Percentiles rank a stretch among this genome's conserved stretches.
These are phyloP conservation scores for Fusarium chaquense DNA, from an alignment of 2,329 filamentous ascomycete species.

Conservation along the genomic window DNA sequence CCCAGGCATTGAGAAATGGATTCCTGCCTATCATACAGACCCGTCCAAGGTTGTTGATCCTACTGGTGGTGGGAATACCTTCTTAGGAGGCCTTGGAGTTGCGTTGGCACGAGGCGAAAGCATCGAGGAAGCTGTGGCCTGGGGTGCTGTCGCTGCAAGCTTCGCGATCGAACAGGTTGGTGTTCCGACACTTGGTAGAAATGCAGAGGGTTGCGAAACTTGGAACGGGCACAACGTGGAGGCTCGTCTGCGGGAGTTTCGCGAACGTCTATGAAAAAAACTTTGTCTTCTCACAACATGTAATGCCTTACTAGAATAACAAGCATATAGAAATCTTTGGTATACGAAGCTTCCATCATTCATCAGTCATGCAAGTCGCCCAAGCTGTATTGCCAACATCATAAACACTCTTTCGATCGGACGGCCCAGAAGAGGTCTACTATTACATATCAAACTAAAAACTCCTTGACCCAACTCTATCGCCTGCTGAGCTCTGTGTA, in stretches of 20 bases:
- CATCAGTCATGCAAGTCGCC: slow-evolving; percentile 16
- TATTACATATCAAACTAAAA: slow-evolving; percentile 9
- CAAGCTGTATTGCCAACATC: slow-evolving; percentile 6
- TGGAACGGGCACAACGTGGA: slow-evolving; percentile 71
- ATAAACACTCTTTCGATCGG: slow-evolving; percentile 17
- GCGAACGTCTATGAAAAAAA: slow-evolving; percentile 53
- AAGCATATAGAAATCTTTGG: slow-evolving; percentile 25
- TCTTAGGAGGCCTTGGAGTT: slow-evolving; percentile 73
- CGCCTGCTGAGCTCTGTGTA: slow-evolving; percentile 17
- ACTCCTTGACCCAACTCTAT: slow-evolving; percentile 4
- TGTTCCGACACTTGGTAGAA: slow-evolving; percentile 70
- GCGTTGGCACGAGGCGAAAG: slow-evolving; percentile 69
- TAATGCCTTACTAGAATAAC: slow-evolving; percentile 18
- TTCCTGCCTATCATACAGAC: slow-evolving; percentile 78
- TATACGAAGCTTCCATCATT: slow-evolving; percentile 22
- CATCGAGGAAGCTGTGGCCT: slow-evolving; percentile 78
- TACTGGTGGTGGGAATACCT: slow-evolving; percentile 93
- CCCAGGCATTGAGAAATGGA: slow-evolving; percentile 76
- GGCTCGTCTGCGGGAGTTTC: slow-evolving; percentile 65
- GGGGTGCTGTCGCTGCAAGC: slow-evolving; percentile 86
- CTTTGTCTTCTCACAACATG: slow-evolving; percentile 6
- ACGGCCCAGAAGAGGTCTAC: not conserved
- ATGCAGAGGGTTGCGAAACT: slow-evolving; percentile 62
- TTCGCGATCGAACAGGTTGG: slow-evolving; percentile 97
- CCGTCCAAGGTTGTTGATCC: slow-evolving; percentile 80